phyloP scores from a whole-genome alignment of 352 stramenopile genomes.

The Phytophthora sp. region DNA sequence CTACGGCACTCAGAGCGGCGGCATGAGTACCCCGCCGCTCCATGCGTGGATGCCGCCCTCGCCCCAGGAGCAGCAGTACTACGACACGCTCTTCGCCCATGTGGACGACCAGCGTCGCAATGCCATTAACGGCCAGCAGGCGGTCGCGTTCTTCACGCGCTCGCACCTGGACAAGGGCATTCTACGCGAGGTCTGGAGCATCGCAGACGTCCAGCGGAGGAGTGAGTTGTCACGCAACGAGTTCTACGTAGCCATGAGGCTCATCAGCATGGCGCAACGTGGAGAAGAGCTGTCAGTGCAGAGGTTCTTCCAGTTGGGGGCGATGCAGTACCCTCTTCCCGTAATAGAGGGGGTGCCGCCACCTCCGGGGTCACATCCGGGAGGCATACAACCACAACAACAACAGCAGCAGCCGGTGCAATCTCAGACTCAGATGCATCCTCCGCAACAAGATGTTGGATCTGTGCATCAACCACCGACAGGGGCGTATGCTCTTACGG shows the following conservation, averaged over 20 bases:
- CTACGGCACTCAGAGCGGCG: slow-evolving; percentile 41
- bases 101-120: slow-evolving; percentile 88
- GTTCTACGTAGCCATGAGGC: slow-evolving; percentile 88
- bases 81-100: slow-evolving; percentile 89
- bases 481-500: slow-evolving; percentile 79
- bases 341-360: slow-evolving; percentile 69
- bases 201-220: slow-evolving; percentile 72
- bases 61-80: slow-evolving; percentile 86
- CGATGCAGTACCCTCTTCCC: slow-evolving; percentile 61
- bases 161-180: slow-evolving; percentile 90
- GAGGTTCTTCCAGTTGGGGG: slow-evolving; percentile 73
- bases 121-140: slow-evolving; percentile 86
- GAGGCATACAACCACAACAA: slow-evolving; percentile 23
- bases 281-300: slow-evolving; percentile 70
- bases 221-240: slow-evolving; percentile 81
- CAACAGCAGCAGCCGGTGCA: slow-evolving; percentile 15
- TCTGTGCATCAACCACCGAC: slow-evolving; percentile 16
- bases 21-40: slow-evolving; percentile 31
- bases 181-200: slow-evolving; percentile 83
- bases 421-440: slow-evolving; percentile 1
- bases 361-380: no score
- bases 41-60: slow-evolving; percentile 65
- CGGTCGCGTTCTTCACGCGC: slow-evolving; percentile 93
- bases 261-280: slow-evolving; percentile 86
- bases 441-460: slow-evolving; percentile 23